Conservation (phyloP, 768 basidiomycete genomes). For the Suillus placidus region DNA sequence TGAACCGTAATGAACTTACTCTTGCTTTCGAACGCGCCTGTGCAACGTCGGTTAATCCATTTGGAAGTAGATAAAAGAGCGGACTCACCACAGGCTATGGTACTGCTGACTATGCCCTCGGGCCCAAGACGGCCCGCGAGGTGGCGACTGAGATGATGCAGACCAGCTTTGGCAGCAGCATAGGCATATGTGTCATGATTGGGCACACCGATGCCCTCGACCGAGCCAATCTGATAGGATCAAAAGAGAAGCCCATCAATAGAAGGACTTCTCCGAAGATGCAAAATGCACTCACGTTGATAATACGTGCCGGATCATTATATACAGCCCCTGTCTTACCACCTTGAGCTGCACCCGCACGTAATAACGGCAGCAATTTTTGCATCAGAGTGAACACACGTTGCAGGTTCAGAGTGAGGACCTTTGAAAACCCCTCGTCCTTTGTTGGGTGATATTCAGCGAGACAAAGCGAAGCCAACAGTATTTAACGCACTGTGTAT, state of each 20-base stretch:
- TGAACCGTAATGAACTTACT: slow-evolving; percentile 27
- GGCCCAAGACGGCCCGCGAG: slow-evolving; percentile 58
- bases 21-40: slow-evolving; percentile 47
- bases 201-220: slow-evolving; percentile 58
- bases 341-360: slow-evolving; percentile 44
- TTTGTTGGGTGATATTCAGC: slow-evolving; percentile 22
- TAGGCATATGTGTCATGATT: slow-evolving; percentile 67
- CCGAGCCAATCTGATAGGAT: slow-evolving; percentile 54
- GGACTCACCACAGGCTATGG: slow-evolving; percentile 58
- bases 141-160: slow-evolving; percentile 61
- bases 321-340: slow-evolving; percentile 40
- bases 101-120: slow-evolving; percentile 63
- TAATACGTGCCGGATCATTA: slow-evolving; percentile 57
- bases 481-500: slow-evolving; percentile 40
- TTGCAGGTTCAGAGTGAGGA: slow-evolving; percentile 63
- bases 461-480: slow-evolving; percentile 13
- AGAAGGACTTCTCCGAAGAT: slow-evolving; percentile 2
- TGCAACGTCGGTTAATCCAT: slow-evolving; percentile 3
- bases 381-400: slow-evolving; percentile 68
- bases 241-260: neutral
- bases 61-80: neutral
- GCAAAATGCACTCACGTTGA: slow-evolving; percentile 48
- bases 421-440: slow-evolving; percentile 62
- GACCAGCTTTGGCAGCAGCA: slow-evolving; percentile 62
- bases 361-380: slow-evolving; percentile 58